Evolutionary conservation across 192 early-diverging fungal species (phyloP), one percentile per base, ranked within the genome.

Genomic region (Linnemannia schmuckeri): DNA sequence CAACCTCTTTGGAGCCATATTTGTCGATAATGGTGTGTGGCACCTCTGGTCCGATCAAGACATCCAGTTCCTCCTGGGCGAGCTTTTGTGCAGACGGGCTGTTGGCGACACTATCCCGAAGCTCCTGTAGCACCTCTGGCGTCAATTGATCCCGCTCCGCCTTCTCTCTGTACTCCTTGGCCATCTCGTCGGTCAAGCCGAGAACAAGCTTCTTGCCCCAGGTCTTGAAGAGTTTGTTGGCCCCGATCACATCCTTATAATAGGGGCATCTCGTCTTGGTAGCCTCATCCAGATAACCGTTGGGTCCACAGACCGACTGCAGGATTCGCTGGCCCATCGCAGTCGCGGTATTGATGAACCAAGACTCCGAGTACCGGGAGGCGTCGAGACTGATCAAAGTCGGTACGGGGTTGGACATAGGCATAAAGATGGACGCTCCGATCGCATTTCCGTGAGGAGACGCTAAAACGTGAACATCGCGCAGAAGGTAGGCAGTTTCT

Each of bases 401-500:
- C 40, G 70, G 70, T 13, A 72, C 37, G 18, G 70, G 40, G 38
- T 41, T n/a, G 18, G 70, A 38, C 12, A 9, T 42, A 12, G 76
- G 76, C 76, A 77, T 77, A 54, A 68, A 76, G 17, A 82, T 20
- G 4, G 81, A 82, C 1, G 69, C 55, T 9, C 81, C 81, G 2
- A 82, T 37, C 0, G 81, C 81, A 27, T 82, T 82, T 0, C 81
- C 75, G 54, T 82, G 81, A 1, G 81, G 49, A 5, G 75, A 73
- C 1, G 72, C 71, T 46, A 76, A 61, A n/a, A 82, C 72, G n/a
- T 77, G 33, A 70, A 82, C 81, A 22, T 82, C 81, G 1, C 81
- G 81, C 75, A 82, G 61, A n/a, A 82, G 41, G 33, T 82, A 82
- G 7, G 81, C 81, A 7, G 75, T 76, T 15, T 82, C 74, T 17